Conservation (phyloP, 2,329 filamentous ascomycete genomes). For the Neocatenulostroma microsporum region DNA sequence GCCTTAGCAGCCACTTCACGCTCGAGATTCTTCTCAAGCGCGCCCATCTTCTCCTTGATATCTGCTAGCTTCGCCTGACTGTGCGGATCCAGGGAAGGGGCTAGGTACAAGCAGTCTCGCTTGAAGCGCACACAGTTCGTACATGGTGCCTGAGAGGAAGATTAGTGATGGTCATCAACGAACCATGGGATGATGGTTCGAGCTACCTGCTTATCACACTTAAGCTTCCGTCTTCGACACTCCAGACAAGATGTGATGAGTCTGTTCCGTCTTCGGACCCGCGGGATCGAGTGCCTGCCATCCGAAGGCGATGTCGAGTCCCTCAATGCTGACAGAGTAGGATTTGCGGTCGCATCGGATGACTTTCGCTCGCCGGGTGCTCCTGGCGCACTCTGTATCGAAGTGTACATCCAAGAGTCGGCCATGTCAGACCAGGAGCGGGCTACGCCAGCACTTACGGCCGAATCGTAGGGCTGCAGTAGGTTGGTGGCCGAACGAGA, state of each 20-base stretch:
- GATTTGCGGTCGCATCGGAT: background rate
- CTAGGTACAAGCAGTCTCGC: constrained; percentile 56
- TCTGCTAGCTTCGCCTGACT: constrained; percentile 64
- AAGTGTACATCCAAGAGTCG: constrained; percentile 7
- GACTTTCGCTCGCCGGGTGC: background rate
- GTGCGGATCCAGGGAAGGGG: constrained; percentile 59
- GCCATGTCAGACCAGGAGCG: constrained; percentile 1
- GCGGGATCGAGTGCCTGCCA: background rate
- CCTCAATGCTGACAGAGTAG: constrained; percentile 1
- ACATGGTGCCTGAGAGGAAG: constrained; percentile 65
- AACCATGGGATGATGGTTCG: no score
- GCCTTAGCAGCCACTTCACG: constrained; percentile 61
- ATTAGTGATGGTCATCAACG: no score
- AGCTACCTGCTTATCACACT: constrained; percentile 70
- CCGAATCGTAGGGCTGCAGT: background rate
- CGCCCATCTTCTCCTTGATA: constrained; percentile 71
- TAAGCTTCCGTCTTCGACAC: constrained; percentile 67
- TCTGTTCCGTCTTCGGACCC: constrained; percentile 24
- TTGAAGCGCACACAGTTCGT: constrained; percentile 52
- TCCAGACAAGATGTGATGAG: constrained; percentile 63
- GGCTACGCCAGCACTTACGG: background rate
- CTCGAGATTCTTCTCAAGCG: constrained; percentile 61
- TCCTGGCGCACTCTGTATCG: background rate
- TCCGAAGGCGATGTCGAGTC: constrained; percentile 2
- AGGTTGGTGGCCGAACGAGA: background rate